Evolutionary conservation across 108 stramenopile genomes (phyloP).

Genomic region (Conticribra weissflogii): DNA sequence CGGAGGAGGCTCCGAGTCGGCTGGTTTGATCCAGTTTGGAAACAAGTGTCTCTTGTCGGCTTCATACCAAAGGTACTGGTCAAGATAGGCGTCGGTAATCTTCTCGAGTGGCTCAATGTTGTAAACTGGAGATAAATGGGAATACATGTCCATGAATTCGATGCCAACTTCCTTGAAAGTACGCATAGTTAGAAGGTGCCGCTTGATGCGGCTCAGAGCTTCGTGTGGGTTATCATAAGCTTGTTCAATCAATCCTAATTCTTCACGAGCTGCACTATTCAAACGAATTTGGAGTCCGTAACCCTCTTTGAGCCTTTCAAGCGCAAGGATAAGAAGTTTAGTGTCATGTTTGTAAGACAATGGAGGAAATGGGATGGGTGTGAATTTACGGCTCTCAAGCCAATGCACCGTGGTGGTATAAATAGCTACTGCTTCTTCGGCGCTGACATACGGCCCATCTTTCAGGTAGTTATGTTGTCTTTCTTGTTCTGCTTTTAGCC

Average conservation of each 20-base stretch:
- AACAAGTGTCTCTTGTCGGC: constrained; percentile 98
- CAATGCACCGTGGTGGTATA: constrained; percentile 99
- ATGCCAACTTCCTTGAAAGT: constrained; percentile 99
- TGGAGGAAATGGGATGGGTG: constrained; percentile 99
- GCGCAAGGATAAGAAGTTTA: constrained; percentile 98
- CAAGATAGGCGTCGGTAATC: constrained; percentile 99
- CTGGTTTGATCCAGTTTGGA: constrained; percentile 97
- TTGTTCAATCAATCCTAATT: constrained; percentile 98
- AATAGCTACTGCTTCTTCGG: constrained; percentile 99
- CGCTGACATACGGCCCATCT: constrained; percentile 97
- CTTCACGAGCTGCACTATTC: constrained; percentile 96
- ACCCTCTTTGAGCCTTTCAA: constrained; percentile 98
- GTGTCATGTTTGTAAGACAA: constrained; percentile 99
- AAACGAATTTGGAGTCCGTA: constrained; percentile 93
- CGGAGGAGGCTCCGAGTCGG: constrained; percentile 99
- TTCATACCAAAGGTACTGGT: constrained; percentile 99
- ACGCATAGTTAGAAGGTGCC: constrained; percentile 97
- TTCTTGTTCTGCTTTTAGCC: constrained; percentile 99
- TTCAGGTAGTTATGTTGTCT: constrained; percentile 99
- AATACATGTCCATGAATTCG: constrained; percentile 99
- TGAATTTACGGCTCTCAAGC: constrained; percentile 98
- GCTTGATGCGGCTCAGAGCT: constrained; percentile 97
- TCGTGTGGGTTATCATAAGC: constrained; percentile 99
- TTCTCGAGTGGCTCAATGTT: constrained; percentile 98
- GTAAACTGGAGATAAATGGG: constrained; percentile 97